Base-by-base conservation (phyloP, 495 filamentous ascomycete species). In the Lasiosphaeria miniovina region DNA sequence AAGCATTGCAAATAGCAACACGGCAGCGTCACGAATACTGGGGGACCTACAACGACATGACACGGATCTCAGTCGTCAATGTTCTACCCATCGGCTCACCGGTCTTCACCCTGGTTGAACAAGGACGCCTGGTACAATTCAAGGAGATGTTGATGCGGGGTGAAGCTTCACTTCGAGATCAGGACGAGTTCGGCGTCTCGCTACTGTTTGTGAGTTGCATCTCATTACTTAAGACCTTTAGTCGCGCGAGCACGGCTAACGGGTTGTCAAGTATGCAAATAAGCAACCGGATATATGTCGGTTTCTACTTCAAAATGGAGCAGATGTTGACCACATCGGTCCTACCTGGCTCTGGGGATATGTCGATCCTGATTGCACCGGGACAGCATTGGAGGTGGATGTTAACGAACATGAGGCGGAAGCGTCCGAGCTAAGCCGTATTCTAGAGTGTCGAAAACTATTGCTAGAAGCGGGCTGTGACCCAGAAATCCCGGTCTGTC, bases 121-220 rank as follows among this genome's bases (percentile, higher is more conserved):
- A 24, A 0, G 57, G 57, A 3, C 8, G 49, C 3, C 17, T 59
- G 36, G 7, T 6, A 24, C 35, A 46, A 8, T 52, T 59, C 10
- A 35, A 52, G 14, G 33, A 52, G 7, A 59, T 59, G 57, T 24
- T 59, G 0, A 46, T 4, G 0, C 33, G 6, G n/a, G 49, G 57
- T n/a, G 11, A n/a, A 15, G 57, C 57, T 5, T 59, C 57, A 15
- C 31, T 59, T 9, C 32, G 57, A 36, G 57, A 59, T 24, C 57
- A 59, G 11, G 49, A 59, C 49, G 49, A 59, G 33, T n/a, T 10
- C 4, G 57, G 57, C 4, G 15, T 12, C n/a, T 17, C 57, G 10
- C 38, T 59, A 31, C 36, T 59, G 1, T 59, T 59, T 59, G 57
- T 59, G 43, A 31, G 57, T 59, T 1, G 12, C 14, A 52, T 52